These are phyloP conservation scores for Backusella liffmaniae DNA, from an alignment of 192 early-diverging fungal species.

Conservation along the genomic window DNA sequence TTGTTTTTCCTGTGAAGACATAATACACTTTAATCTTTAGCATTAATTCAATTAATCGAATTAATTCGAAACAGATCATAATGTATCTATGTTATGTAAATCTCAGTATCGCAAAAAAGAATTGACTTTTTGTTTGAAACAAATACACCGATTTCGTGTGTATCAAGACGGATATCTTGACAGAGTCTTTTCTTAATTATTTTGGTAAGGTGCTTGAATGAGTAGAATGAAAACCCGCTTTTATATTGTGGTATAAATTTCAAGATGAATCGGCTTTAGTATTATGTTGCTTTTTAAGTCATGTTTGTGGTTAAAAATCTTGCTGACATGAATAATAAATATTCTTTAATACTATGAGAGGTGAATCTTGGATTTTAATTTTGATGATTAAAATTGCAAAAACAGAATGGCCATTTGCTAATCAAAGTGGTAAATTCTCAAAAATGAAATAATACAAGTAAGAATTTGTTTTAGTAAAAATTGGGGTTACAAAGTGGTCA, in stretches of 20 bases:
- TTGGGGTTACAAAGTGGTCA: no score
- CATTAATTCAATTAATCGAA: background rate
- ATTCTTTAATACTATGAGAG: no score
- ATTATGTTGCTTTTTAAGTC: background rate
- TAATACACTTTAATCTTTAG: background rate
- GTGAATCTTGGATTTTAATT: no score
- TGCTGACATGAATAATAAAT: background rate
- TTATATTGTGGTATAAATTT: no score
- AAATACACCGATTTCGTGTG: background rate
- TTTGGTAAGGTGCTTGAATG: background rate
- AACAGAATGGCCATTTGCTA: no score
- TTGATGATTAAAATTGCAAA: no score
- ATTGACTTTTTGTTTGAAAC: background rate
- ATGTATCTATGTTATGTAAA: background rate
- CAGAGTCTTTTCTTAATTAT: background rate
- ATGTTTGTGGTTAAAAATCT: background rate
- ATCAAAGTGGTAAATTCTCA: no score
- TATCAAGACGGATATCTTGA: background rate
- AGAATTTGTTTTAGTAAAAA: no score
- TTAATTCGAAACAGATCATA: background rate
- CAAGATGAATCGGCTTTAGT: no score
- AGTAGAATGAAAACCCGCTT: no score
- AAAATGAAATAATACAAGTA: no score
- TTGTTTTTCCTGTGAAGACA: background rate
- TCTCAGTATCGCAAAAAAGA: background rate